phyloP scores from a whole-genome alignment of 805 yeast genomes.

The Blastobotrys muscicola region DNA sequence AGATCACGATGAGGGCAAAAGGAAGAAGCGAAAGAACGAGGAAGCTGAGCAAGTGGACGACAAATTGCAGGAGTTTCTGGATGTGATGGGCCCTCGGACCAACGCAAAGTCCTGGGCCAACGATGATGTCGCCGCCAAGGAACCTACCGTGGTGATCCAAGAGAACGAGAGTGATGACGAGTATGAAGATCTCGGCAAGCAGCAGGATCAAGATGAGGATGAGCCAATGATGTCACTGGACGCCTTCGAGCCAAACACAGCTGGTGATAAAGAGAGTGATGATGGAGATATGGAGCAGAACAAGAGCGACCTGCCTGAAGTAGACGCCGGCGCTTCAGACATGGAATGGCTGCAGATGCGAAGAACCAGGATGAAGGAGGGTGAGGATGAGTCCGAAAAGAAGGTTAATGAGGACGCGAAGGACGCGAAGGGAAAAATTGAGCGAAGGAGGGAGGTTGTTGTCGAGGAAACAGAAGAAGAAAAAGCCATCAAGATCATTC shows the following conservation, averaged over 20 bases:
- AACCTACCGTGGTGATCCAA: constrained; percentile 6
- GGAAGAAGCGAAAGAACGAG: constrained; percentile 27
- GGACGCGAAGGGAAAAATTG: constrained; percentile 16
- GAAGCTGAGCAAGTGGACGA: constrained; percentile 32
- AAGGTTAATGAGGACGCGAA: constrained; percentile 8
- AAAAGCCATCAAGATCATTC: constrained; percentile 41
- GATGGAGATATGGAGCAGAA: constrained; percentile 19
- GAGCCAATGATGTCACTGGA: constrained; percentile 42
- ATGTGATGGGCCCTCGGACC: constrained; percentile 68
- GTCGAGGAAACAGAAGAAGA: constrained; percentile 30
- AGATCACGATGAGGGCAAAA: constrained; percentile 22
- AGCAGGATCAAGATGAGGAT: constrained; percentile 33
- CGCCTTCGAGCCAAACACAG: constrained; percentile 19
- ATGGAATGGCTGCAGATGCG: constrained; percentile 79
- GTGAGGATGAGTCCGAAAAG: constrained; percentile 32
- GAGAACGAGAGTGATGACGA: constrained; percentile 37
- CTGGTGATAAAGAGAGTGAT: constrained; percentile 22
- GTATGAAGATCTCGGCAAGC: constrained; percentile 24
- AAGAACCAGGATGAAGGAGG: constrained; percentile 59
- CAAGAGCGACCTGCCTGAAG: constrained; percentile 15
- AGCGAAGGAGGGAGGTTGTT: constrained; percentile 7
- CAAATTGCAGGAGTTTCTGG: constrained; percentile 68
- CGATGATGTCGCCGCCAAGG: constrained; percentile 25
- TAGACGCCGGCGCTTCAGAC: constrained; percentile 44
- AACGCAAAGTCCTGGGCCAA: constrained; percentile 70